phyloP scores from a whole-genome alignment of 78 protist species.

The Emiliania huxleyi region DNA sequence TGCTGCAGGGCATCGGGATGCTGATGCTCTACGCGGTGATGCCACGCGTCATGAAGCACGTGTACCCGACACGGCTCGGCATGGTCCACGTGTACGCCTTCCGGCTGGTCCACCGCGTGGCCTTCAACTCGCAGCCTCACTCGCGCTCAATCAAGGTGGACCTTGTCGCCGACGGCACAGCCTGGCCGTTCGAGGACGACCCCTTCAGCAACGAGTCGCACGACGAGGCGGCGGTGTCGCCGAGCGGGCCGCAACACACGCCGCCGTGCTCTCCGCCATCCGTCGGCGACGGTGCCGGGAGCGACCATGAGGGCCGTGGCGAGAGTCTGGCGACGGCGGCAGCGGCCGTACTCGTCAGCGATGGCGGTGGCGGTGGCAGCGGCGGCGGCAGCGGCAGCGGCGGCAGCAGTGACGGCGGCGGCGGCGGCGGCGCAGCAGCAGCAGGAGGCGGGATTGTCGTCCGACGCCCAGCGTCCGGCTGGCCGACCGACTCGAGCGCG shows the following conservation, averaged over 20 bases:
- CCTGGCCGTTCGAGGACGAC: not conserved
- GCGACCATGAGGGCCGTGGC: no score
- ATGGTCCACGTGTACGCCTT: not conserved
- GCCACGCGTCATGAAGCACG: no score
- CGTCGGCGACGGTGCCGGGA: not conserved
- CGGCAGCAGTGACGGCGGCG: not conserved
- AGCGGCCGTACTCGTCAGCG: no score
- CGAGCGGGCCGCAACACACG: not conserved
- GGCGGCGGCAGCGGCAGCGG: not conserved
- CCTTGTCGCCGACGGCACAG: not conserved
- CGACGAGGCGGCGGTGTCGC: not conserved
- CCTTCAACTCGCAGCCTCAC: not conserved
- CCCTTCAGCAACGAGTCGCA: not conserved
- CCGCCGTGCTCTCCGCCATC: not conserved
- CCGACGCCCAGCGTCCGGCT: no score
- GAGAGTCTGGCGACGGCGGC: no score
- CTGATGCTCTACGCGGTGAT: not conserved
- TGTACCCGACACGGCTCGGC: conserved; percentile 9
- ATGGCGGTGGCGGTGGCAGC: not conserved
- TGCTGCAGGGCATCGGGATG: not conserved
- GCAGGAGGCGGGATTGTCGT: no score
- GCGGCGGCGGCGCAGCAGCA: no score
- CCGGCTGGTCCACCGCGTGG: not conserved
- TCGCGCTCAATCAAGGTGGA: conserved; percentile 4
- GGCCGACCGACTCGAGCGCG: no score